phyloP scores from a whole-genome alignment of 768 basidiomycete genomes.

The Termitomyces sp. region DNA sequence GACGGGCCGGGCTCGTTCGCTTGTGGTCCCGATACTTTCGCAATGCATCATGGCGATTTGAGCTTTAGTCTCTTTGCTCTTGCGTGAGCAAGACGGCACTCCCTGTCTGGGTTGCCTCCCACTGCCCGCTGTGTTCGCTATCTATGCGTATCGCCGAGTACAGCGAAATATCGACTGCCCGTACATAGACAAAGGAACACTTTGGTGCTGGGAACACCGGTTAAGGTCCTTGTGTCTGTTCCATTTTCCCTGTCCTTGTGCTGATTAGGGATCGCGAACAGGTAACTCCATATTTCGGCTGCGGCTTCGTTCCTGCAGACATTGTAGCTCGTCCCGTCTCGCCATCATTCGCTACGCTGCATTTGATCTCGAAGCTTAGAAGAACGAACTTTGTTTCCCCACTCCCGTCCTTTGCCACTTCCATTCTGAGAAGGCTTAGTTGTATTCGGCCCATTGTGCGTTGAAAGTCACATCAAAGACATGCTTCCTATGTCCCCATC shows the following conservation, averaged over 20 bases:
- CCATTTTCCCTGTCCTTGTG: neutral
- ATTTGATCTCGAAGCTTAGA: constrained; percentile 18
- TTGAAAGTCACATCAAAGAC: constrained; percentile 1
- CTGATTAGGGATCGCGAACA: neutral
- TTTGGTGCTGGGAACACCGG: constrained; percentile 11
- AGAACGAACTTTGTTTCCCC: constrained; percentile 7
- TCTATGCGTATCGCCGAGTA: constrained; percentile 20
- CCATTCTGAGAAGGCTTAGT: constrained; percentile 22
- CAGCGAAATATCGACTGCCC: constrained; percentile 3
- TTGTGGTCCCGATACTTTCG: constrained; percentile 26
- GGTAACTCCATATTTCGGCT: neutral
- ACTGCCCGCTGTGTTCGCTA: constrained; percentile 22
- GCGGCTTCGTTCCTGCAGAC: constrained; percentile 16
- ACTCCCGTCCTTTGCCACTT: constrained; percentile 12
- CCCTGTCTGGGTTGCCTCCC: constrained; percentile 17
- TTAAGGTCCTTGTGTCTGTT: neutral
- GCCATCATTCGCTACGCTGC: constrained; percentile 17
- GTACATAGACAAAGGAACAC: neutral
- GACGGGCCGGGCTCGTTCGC: constrained; percentile 24
- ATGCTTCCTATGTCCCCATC: constrained; percentile 14
- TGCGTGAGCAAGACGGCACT: constrained; percentile 14
- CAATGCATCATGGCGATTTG: constrained; percentile 18
- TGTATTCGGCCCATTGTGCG: constrained; percentile 22
- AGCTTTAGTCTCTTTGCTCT: constrained; percentile 26
- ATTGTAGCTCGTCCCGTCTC: constrained; percentile 8